Evolutionary conservation across 23 red algal genomes (phyloP).

Genomic region (Agarophyton chilense): DNA sequence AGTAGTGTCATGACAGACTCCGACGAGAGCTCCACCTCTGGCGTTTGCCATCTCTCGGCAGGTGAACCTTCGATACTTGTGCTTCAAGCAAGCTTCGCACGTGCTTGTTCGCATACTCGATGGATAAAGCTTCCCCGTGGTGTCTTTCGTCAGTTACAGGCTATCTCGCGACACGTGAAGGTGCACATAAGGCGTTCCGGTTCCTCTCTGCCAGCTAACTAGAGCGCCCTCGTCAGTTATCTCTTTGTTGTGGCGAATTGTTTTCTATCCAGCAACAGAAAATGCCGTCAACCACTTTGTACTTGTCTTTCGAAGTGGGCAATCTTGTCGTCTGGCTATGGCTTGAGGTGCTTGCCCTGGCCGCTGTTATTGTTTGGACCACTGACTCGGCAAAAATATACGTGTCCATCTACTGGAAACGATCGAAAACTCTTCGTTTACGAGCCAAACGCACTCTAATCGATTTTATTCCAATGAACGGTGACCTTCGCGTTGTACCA

Average conservation of each 20-base stretch:
- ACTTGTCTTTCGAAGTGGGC: neutral
- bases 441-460: neutral
- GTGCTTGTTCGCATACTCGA: no score
- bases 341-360: slow-evolving; percentile 15
- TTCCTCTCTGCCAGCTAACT: no score
- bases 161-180: no score
- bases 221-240: no score
- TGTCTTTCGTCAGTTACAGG: no score
- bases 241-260: neutral
- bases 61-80: no score
- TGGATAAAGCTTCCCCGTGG: no score
- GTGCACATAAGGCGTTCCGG: no score
- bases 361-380: slow-evolving; percentile 5
- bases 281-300: neutral
- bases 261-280: neutral
- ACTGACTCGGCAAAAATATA: neutral
- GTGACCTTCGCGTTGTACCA: neutral
- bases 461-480: slow-evolving; percentile 17
- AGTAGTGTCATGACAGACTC: no score
- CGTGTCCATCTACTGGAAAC: neutral
- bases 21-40: no score
- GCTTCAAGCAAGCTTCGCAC: no score
- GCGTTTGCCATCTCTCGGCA: no score
- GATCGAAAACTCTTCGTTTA: neutral
- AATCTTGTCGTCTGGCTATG: slow-evolving; percentile 17